These are phyloP conservation scores for Tolypocladium endophyticum DNA, from an alignment of 2,329 filamentous ascomycete species.

Conservation along the genomic window DNA sequence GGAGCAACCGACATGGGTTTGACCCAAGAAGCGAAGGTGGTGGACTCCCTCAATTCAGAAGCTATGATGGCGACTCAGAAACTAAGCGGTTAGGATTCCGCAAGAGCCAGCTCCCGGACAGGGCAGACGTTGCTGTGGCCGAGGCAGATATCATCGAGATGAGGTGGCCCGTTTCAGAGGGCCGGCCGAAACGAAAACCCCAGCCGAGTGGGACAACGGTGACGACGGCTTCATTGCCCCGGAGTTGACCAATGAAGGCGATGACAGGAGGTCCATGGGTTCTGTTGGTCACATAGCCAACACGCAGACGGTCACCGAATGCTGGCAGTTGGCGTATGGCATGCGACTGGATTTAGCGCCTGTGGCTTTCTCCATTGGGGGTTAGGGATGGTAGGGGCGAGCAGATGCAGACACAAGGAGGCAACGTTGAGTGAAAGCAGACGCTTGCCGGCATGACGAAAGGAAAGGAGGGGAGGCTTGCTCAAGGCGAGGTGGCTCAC, in stretches of 20 bases:
- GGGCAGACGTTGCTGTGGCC: background rate
- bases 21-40: background rate
- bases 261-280: background rate
- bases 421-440: background rate
- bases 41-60: background rate
- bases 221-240: background rate
- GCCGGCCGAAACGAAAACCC: background rate
- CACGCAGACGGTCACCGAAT: background rate
- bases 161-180: slow-evolving; percentile 2
- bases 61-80: background rate
- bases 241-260: background rate
- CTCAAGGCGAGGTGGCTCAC: background rate
- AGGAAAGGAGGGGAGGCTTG: background rate
- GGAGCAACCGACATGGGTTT: background rate
- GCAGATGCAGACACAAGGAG: background rate
- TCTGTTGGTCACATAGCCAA: background rate
- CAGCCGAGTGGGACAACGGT: background rate
- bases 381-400: background rate
- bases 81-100: background rate
- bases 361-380: background rate
- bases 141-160: background rate
- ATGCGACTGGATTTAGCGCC: background rate
- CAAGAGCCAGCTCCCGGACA: background rate
- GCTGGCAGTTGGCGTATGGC: background rate
- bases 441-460: background rate